Evolutionary conservation across 2,329 filamentous ascomycete genomes (phyloP).

Genomic region (Scytalidium sp.): DNA sequence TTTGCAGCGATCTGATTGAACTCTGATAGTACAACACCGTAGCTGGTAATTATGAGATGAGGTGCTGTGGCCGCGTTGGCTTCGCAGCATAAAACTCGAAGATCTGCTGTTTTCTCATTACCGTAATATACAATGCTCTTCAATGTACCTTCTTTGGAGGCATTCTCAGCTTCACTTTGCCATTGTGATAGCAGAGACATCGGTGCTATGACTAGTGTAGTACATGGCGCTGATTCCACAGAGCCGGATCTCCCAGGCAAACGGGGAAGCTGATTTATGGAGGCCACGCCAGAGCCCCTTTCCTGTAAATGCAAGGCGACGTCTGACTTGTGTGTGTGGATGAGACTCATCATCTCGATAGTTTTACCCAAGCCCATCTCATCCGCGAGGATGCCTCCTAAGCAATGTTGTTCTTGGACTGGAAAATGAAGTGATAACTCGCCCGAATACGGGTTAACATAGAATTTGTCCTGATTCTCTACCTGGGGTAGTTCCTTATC

Average conservation of each 20-base stretch:
- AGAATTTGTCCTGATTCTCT: slow-evolving; percentile 70
- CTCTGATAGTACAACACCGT: slow-evolving; percentile 87
- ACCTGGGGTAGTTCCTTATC: slow-evolving; percentile 70
- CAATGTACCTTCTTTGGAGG: slow-evolving; percentile 78
- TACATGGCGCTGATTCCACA: slow-evolving; percentile 73
- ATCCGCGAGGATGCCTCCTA: slow-evolving; percentile 90
- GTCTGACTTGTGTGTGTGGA: slow-evolving; percentile 77
- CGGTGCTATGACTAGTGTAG: slow-evolving; percentile 91
- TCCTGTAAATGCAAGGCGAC: slow-evolving; percentile 37
- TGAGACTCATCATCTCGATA: slow-evolving; percentile 93
- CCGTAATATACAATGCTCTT: slow-evolving; percentile 92
- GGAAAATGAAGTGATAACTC: slow-evolving; percentile 91
- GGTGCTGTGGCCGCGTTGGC: slow-evolving; percentile 74
- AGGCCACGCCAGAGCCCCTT: slow-evolving; percentile 20
- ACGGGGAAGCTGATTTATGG: slow-evolving; percentile 60
- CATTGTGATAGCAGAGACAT: slow-evolving; percentile 97
- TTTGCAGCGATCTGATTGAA: slow-evolving; percentile 71
- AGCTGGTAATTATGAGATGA: slow-evolving; percentile 91
- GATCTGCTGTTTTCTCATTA: slow-evolving; percentile 73
- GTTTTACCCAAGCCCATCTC: slow-evolving; percentile 99
- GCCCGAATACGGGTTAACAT: slow-evolving; percentile 95
- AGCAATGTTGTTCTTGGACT: slow-evolving; percentile 87
- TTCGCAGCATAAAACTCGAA: slow-evolving; percentile 75
- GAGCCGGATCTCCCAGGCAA: slow-evolving; percentile 54
- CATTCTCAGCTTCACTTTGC: slow-evolving; percentile 92